Percentiles rank a stretch among this genome's conserved stretches.
Conservation (phyloP, 257 asterid genomes). For the Solanum boliviense region DNA sequence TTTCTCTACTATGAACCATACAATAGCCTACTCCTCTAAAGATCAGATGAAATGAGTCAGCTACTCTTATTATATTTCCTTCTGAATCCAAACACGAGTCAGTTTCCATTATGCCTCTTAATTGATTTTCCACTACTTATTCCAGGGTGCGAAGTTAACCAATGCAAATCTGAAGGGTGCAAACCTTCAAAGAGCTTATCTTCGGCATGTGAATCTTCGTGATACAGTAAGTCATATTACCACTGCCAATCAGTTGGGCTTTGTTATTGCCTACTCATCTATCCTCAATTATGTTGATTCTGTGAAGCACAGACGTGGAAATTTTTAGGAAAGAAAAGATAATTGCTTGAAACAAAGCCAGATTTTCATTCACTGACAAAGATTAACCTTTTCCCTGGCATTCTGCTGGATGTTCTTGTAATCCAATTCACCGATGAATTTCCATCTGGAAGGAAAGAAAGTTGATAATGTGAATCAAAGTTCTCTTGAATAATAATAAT, state of each 20-base stretch:
- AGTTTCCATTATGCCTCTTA: not conserved
- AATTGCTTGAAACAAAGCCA: not conserved
- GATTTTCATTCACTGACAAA: not conserved
- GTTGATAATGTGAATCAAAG: not conserved
- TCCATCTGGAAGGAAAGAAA: not conserved
- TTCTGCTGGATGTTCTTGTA: not conserved
- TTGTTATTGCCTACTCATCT: not conserved
- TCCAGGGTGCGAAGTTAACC: conserved; percentile 79
- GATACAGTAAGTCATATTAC: conserved; percentile 50
- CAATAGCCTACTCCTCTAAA: not conserved
- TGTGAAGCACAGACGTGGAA: not conserved
- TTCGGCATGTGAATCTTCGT: conserved; percentile 80
- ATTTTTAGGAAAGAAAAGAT: not conserved
- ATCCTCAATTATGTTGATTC: not conserved
- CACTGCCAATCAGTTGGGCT: not conserved
- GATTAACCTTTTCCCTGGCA: not conserved
- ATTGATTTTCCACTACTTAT: not conserved
- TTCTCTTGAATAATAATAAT: not conserved
- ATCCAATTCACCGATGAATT: not conserved
- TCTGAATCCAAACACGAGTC: not conserved
- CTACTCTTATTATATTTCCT: not conserved
- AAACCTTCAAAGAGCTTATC: conserved; percentile 92
- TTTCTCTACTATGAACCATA: not conserved
- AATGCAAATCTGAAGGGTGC: conserved; percentile 88
- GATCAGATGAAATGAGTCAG: not conserved